These are phyloP conservation scores for Lichtheimia corymbifera DNA, from an alignment of 371 early-diverging fungal genomes.

Conservation along the genomic window DNA sequence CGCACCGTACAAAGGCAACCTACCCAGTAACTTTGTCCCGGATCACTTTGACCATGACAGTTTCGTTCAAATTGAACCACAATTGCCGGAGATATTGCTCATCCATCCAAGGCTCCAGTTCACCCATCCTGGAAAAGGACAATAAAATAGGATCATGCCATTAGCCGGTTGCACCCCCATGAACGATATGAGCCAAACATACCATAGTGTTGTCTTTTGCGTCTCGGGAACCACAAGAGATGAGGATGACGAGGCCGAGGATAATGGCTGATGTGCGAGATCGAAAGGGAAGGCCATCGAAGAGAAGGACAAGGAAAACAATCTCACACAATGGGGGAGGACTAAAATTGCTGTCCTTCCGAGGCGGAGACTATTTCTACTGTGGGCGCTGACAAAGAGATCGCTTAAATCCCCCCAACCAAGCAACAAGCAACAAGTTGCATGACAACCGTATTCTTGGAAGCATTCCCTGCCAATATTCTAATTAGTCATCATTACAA, in stretches of 20 bases:
- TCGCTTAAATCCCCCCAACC: too few species aligned
- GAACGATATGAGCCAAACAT: neutral
- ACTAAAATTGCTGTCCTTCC: too few species aligned
- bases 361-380: too few species aligned
- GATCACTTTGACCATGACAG: slow-evolving; percentile 84
- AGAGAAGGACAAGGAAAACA: neutral
- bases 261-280: slow-evolving; percentile 13
- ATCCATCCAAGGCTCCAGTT: slow-evolving; percentile 87
- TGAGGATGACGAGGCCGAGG: slow-evolving; percentile 17
- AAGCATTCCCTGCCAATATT: too few species aligned
- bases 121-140: slow-evolving; percentile 68
- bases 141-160: neutral
- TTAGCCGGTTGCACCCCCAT: neutral
- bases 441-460: too few species aligned
- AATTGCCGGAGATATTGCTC: slow-evolving; percentile 72
- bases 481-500: too few species aligned
- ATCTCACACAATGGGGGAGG: too few species aligned
- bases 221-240: slow-evolving; percentile 8
- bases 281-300: slow-evolving; percentile 20
- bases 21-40: slow-evolving; percentile 78
- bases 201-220: slow-evolving; percentile 19
- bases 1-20: slow-evolving; percentile 7
- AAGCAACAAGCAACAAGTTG: too few species aligned
- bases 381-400: too few species aligned
- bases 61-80: slow-evolving; percentile 72